phyloP scores from a whole-genome alignment of 225 moss, liverwort and hornwort genomes.

The Rhytidiadelphus loreus region DNA sequence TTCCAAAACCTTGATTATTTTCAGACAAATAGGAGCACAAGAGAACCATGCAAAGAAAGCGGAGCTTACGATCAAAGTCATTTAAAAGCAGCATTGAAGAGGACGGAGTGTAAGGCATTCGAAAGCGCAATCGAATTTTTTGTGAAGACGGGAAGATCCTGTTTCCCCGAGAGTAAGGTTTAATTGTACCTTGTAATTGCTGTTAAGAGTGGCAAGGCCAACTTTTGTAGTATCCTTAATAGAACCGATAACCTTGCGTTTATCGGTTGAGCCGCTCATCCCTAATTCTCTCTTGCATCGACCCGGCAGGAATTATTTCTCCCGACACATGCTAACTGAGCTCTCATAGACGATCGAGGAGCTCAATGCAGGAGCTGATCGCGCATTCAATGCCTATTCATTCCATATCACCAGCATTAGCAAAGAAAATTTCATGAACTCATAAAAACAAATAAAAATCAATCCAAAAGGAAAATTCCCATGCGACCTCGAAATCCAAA shows the following conservation, averaged over 20 bases:
- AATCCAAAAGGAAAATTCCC: neutral
- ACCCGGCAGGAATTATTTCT: neutral
- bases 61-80: neutral
- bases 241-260: constrained; percentile 42
- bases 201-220: constrained; percentile 42
- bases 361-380: constrained; percentile 1
- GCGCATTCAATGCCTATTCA: neutral
- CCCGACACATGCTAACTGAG: neutral
- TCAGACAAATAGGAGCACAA: neutral
- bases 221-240: constrained; percentile 49
- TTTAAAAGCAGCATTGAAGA: neutral
- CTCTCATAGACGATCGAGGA: neutral
- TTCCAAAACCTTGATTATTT: neutral
- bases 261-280: constrained; percentile 39
- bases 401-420: neutral
- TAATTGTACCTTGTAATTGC: constrained; percentile 35
- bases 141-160: neutral
- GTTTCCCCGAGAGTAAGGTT: neutral
- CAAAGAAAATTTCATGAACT: neutral
- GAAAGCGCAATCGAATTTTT: neutral
- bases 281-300: neutral
- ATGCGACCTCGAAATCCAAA: neutral
- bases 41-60: neutral
- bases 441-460: too few species aligned
- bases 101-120: neutral